Evolutionary conservation across 768 basidiomycete species (phyloP).

Genomic region (Calocybe cyanea): DNA sequence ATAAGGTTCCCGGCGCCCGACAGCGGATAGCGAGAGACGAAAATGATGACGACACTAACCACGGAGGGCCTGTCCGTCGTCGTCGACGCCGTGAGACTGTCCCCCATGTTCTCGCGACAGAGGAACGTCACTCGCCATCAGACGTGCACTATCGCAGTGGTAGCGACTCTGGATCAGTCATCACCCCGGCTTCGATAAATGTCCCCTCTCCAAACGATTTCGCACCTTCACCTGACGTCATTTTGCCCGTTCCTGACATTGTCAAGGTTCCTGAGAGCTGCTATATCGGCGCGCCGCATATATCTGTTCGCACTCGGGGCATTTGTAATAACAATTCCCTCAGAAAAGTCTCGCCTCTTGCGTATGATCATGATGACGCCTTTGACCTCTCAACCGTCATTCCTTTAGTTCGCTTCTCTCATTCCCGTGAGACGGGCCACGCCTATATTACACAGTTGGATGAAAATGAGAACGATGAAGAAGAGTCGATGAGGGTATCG

Average conservation of each 20-base stretch:
- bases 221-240: conserved; percentile 12
- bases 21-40: conserved; percentile 50
- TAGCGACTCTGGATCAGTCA: conserved; percentile 7
- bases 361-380: conserved; percentile 7
- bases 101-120: conserved; percentile 8
- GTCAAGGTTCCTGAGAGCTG: conserved; percentile 1
- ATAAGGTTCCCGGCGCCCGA: conserved; percentile 75
- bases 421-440: neutral
- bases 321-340: neutral
- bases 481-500: conserved; percentile 29
- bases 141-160: neutral
- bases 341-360: conserved; percentile 4
- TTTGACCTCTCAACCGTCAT: conserved; percentile 20
- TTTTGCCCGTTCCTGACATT: neutral
- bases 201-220: conserved; percentile 10
- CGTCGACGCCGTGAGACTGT: conserved; percentile 29
- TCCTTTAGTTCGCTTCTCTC: conserved; percentile 7
- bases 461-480: conserved; percentile 16
- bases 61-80: conserved; percentile 26
- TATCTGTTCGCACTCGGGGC: neutral
- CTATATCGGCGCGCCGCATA: conserved; percentile 1
- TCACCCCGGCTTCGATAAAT: conserved; percentile 3
- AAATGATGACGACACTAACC: conserved; percentile 30
- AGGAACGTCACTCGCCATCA: conserved; percentile 3
- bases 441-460: conserved; percentile 19